Evolutionary conservation across 768 basidiomycete species (phyloP).

Genomic region (Punctularia strigosozonata): DNA sequence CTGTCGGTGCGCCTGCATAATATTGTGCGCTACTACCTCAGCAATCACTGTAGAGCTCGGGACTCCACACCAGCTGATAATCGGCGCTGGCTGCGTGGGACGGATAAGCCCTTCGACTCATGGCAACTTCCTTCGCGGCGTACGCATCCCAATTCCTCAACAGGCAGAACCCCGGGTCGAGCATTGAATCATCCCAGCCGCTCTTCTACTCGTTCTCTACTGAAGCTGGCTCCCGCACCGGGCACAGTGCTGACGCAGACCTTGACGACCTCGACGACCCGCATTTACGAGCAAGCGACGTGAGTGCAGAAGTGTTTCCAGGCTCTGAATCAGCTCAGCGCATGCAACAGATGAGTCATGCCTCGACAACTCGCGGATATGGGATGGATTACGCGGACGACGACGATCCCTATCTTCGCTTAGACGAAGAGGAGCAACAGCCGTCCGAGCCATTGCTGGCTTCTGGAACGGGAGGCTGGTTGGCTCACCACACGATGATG

Average conservation of each 20-base stretch:
- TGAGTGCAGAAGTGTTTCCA: constrained; percentile 14
- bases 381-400: constrained; percentile 32
- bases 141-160: constrained; percentile 78
- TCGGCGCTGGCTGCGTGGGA: too few species aligned
- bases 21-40: too few species aligned
- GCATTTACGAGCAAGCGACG: constrained; percentile 38
- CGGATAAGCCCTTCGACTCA: too few species aligned
- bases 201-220: constrained; percentile 86
- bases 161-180: constrained; percentile 36
- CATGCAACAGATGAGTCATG: too few species aligned
- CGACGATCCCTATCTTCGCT: constrained; percentile 67
- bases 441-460: constrained; percentile 27
- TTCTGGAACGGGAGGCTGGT: constrained; percentile 41
- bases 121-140: constrained; percentile 66
- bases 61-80: too few species aligned
- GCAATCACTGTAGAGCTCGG: too few species aligned
- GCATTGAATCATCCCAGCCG: constrained; percentile 55
- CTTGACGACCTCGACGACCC: constrained; percentile 73
- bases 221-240: constrained; percentile 51
- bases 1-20: too few species aligned
- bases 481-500: constrained; percentile 65
- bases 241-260: constrained; percentile 33
- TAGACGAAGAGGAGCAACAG: constrained; percentile 53
- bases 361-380: too few species aligned
- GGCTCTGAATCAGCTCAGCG: constrained; percentile 16